phyloP scores from a whole-genome alignment of 331 rosid species.

The Stylosanthes scabra region DNA sequence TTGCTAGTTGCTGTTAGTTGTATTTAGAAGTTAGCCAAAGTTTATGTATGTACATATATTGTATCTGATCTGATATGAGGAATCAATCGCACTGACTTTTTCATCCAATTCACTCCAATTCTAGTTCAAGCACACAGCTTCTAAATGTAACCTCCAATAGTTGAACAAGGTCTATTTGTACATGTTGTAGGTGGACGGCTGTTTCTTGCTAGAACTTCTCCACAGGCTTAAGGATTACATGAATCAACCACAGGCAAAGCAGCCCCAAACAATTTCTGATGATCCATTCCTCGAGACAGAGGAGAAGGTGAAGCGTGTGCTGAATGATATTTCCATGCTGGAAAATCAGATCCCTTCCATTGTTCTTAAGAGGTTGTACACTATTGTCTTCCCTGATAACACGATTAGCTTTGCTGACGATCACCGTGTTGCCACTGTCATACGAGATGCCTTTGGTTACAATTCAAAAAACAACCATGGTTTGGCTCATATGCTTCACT shows the following conservation, averaged over 20 bases:
- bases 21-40: too few relatives aligned
- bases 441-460: constrained; percentile 18
- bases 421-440: constrained; percentile 27
- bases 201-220: constrained; percentile 41
- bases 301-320: neutral
- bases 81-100: too few relatives aligned
- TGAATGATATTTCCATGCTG: constrained; percentile 44
- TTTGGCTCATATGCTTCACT: constrained; percentile 42
- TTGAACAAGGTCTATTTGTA: too few relatives aligned
- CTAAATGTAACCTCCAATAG: too few relatives aligned
- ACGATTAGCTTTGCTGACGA: neutral
- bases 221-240: neutral
- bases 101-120: too few relatives aligned
- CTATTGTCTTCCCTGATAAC: constrained; percentile 16
- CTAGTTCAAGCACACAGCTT: too few relatives aligned
- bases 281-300: constrained; percentile 1
- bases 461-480: neutral
- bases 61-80: too few relatives aligned
- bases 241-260: neutral
- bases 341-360: constrained; percentile 49
- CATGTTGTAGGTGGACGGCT: constrained; percentile 30
- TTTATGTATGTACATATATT: too few relatives aligned
- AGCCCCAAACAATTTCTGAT: neutral
- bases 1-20: too few relatives aligned
- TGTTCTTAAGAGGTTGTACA: constrained; percentile 31